Conservation (phyloP, 768 basidiomycete species). For the Boletus vinaceobasis region DNA sequence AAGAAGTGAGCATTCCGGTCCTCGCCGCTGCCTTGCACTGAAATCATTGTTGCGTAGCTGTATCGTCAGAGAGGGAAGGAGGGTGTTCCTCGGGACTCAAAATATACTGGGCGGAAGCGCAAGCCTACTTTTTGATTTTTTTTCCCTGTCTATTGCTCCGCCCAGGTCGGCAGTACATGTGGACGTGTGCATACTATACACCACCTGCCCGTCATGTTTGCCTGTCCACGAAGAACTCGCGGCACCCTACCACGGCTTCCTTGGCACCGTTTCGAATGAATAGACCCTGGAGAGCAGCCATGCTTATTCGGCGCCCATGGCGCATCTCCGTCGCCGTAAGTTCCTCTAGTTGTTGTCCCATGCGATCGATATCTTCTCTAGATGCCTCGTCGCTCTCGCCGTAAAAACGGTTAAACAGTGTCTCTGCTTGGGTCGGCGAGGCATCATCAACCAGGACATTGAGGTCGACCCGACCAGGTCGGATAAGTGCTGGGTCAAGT, state of each 20-base stretch:
- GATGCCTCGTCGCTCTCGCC: conserved; percentile 40
- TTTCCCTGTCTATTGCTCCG: background rate
- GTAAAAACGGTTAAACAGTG: conserved; percentile 84
- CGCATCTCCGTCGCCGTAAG: conserved; percentile 53
- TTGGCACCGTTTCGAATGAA: conserved; percentile 76
- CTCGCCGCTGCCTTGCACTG: background rate
- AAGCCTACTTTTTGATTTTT: conserved; percentile 61
- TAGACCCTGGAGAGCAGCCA: conserved; percentile 94
- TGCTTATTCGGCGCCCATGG: conserved; percentile 67
- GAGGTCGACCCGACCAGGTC: conserved; percentile 93
- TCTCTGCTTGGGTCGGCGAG: conserved; percentile 70
- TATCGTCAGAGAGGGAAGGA: conserved; percentile 86
- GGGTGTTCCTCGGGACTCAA: conserved; percentile 79
- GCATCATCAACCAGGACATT: conserved; percentile 84
- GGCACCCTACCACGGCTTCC: conserved; percentile 52
- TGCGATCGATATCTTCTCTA: conserved; percentile 36
- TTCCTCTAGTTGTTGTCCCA: conserved; percentile 52
- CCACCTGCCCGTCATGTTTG: conserved; percentile 23
- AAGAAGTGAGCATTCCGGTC: conserved; percentile 60
- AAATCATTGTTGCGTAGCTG: conserved; percentile 41
- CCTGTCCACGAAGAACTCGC: conserved; percentile 37
- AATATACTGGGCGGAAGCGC: conserved; percentile 90
- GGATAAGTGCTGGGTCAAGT: conserved; percentile 91
- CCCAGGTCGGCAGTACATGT: background rate
- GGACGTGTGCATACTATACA: conserved; percentile 8